Evolutionary conservation across 306 rosid genomes (phyloP).

Genomic region (Dryas octopetala): DNA sequence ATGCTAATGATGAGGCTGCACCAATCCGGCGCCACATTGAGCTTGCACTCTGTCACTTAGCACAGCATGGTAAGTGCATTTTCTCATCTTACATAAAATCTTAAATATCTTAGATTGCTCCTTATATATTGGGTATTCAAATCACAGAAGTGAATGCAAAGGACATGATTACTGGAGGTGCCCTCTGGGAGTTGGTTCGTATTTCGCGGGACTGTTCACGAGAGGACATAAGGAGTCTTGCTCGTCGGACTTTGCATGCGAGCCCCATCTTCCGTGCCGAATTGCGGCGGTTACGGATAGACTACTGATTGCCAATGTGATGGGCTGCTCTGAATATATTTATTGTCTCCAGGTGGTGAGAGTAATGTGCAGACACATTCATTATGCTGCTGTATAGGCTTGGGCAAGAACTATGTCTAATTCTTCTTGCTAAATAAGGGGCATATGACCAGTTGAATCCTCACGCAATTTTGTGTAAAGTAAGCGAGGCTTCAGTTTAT

Average conservation of each 20-base stretch:
- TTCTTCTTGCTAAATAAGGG: not conserved
- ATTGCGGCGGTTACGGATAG: conserved; percentile 72
- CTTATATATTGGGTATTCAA: conserved; percentile 6
- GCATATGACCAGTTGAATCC: not conserved
- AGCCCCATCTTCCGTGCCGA: conserved; percentile 76
- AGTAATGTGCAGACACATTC: conserved; percentile 22
- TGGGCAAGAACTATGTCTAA: conserved; percentile 4
- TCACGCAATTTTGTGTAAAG: conserved; percentile 47
- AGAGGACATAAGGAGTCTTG: conserved; percentile 90
- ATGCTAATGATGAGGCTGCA: conserved; percentile 85
- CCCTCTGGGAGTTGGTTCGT: conserved; percentile 96
- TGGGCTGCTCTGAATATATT: not conserved
- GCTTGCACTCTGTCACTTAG: conserved; percentile 97
- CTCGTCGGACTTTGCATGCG: conserved; percentile 67
- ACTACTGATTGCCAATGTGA: conserved; percentile 40
- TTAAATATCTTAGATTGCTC: not conserved
- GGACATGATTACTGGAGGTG: conserved; percentile 96
- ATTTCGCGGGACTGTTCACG: conserved; percentile 95
- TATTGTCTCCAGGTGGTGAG: conserved; percentile 10
- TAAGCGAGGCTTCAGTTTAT: conserved; percentile 40
- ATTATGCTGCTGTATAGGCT: conserved; percentile 23
- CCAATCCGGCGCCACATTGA: conserved; percentile 98
- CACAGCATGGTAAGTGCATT: conserved; percentile 75
- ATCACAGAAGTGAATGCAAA: conserved; percentile 86
- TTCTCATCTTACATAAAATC: not conserved